Base-by-base conservation (phyloP, 2,329 filamentous ascomycete species). In the Epicoccum nigrum region DNA sequence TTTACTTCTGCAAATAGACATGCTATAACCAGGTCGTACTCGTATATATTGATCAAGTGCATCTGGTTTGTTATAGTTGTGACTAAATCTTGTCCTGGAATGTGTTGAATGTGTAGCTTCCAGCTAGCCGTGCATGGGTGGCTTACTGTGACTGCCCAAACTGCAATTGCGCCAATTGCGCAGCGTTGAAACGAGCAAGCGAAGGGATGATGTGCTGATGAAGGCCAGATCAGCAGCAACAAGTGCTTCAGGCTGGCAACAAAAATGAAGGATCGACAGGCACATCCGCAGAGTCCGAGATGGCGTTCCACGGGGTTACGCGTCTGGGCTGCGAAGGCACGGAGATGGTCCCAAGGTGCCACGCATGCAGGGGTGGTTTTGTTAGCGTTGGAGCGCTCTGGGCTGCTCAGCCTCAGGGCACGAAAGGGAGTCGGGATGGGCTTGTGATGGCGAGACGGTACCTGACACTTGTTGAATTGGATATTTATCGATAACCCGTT, bases 391-490 rank as follows among this genome's bases (percentile, higher is more conserved):
- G 30, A 42, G 37, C 30, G 48, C 28, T 46, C 43, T 37, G 23
- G 37, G 42, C 30, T 39, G 42, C 48, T 51, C 48, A 51, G 48
- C 48, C 48, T 51, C 48, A 48, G 13, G 15, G 16, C 45, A 45
- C 11, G 23, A 31, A 37, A 41, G 48, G 42, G 37, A 42, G 30
- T 21, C 45, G 17, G 45, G 28, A 16, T 20, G 35, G 19, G 33
- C 46, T 16, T 44, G 39, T 31, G 20, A 45, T 23, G 40, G 34
- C 21, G 27, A 51, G 34, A 51, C 47, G 34, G 43, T 52, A 52
- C 49, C 49, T 52, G 49, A 34, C 43, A 47, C 43, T 47, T 52
- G 49, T 43, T 52, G 49, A 43, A 47, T 34, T 39, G 35, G 13
- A 19, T n/a, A n/a, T 45, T 13, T 33, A 42, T 45, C 48, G 37